Percentiles rank a stretch among this genome's conserved stretches.
Conservation (phyloP, 345 rosid genomes). For the Anastatica hierochuntica region DNA sequence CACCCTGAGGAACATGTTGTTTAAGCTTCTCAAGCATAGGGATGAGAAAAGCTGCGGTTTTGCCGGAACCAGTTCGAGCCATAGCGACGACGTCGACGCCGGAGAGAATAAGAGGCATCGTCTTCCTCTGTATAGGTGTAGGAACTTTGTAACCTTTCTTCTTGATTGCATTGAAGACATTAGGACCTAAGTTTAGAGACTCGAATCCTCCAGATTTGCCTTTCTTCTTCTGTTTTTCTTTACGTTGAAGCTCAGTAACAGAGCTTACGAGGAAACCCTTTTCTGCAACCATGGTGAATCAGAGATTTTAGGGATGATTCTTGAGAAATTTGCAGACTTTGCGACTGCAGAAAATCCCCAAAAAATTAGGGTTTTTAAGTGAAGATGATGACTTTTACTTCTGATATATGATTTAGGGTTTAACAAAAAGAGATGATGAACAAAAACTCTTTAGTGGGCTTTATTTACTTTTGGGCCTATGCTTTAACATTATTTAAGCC, state of each 20-base stretch:
- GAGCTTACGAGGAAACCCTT: conserved; percentile 49
- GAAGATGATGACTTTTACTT: conserved; percentile 8
- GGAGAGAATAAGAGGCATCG: conserved; percentile 89
- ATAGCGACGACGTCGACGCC: conserved; percentile 95
- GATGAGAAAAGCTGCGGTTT: conserved; percentile 85
- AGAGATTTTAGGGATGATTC: neutral
- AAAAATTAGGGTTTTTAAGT: conserved; percentile 1
- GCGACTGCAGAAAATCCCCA: neutral
- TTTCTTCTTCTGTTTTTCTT: conserved; percentile 61
- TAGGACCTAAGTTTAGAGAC: conserved; percentile 61
- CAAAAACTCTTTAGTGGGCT: neutral
- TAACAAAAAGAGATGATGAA: neutral
- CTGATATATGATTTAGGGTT: no score
- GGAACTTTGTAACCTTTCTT: conserved; percentile 90
- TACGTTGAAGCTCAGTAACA: conserved; percentile 61
- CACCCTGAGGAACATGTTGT: conserved; percentile 73
- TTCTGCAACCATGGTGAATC: conserved; percentile 17
- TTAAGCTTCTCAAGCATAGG: conserved; percentile 88
- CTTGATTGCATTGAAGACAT: conserved; percentile 68
- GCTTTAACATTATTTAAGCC: neutral
- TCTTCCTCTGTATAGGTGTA: conserved; percentile 91
- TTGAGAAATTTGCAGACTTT: neutral
- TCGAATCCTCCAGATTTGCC: conserved; percentile 95
- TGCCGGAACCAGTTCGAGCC: conserved; percentile 98
- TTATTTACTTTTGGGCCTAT: neutral